Percentiles rank a stretch among this genome's conserved stretches.
Evolutionary conservation across 2,329 filamentous ascomycete genomes (phyloP).

Genomic region (Neophaeococcomyces aloes): DNA sequence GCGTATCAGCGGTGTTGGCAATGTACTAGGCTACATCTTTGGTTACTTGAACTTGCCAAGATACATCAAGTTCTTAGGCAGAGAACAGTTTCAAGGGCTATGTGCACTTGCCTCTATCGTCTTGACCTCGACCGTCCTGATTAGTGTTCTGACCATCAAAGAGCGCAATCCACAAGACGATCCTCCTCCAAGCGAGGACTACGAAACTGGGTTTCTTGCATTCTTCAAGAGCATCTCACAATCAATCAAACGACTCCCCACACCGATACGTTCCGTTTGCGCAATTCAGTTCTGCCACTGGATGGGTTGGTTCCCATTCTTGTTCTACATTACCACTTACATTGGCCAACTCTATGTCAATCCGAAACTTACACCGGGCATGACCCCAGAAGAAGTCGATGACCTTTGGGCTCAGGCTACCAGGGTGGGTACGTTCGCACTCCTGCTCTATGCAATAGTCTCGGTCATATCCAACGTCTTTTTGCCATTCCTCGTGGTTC

Average conservation of each 20-base stretch:
- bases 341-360: conserved; percentile 88
- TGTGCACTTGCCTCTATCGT: conserved; percentile 72
- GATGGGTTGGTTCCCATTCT: conserved; percentile 91
- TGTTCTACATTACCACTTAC: conserved; percentile 92
- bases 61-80: conserved; percentile 67
- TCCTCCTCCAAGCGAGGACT: conserved; percentile 48
- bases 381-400: conserved; percentile 66
- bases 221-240: conserved; percentile 73
- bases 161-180: conserved; percentile 75
- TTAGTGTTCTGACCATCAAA: conserved; percentile 59
- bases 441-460: conserved; percentile 78
- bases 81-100: conserved; percentile 86
- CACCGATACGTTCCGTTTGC: conserved; percentile 73
- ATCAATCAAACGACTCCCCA: conserved; percentile 67
- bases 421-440: conserved; percentile 74
- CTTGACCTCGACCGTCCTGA: conserved; percentile 56
- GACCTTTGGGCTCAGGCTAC: conserved; percentile 74
- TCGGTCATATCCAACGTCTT: conserved; percentile 73
- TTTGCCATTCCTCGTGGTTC: conserved; percentile 74
- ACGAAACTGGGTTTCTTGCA: conserved; percentile 52
- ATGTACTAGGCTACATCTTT: conserved; percentile 80
- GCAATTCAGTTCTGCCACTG: conserved; percentile 75
- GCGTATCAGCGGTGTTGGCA: conserved; percentile 73
- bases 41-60: conserved; percentile 72
- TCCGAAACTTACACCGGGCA: conserved; percentile 66